A percentile compares a stretch with the other conserved stretches of the same genome.
Conservation (phyloP, 129 eudicot species). For the Pulicaria dysenterica region DNA sequence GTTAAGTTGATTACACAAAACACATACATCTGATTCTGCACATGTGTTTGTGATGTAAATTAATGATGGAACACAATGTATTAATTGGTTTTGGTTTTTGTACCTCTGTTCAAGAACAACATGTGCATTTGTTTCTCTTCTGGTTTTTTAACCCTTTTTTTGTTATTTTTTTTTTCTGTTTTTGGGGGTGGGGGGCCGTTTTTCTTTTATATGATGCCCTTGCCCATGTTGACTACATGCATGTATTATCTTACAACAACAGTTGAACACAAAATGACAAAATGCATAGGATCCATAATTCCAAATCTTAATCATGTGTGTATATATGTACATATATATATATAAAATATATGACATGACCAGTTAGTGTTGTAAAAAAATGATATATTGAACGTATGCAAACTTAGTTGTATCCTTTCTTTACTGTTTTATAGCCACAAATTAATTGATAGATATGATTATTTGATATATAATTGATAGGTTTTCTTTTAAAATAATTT, state of each 20-base stretch:
- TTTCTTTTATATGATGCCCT: conserved; percentile 13
- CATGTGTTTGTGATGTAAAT: conserved; percentile 23
- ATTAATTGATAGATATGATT: too few species aligned
- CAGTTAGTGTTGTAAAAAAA: conserved; percentile 7
- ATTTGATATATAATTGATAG: too few species aligned
- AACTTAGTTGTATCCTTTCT: conserved; percentile 12
- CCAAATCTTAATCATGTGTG: conserved; percentile 19
- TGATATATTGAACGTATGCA: neutral
- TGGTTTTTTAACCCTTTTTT: neutral
- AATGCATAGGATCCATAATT: conserved; percentile 29
- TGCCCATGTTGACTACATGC: conserved; percentile 28
- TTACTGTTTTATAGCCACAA: neutral
- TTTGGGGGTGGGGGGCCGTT: conserved; percentile 1
- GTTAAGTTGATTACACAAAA: conserved; percentile 10
- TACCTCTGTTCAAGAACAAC: conserved; percentile 32
- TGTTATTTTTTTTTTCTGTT: neutral
- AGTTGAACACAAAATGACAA: conserved; percentile 20
- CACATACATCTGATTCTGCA: conserved; percentile 15
- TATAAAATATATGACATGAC: neutral
- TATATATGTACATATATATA: neutral
- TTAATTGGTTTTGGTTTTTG: conserved; percentile 36
- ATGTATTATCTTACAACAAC: conserved; percentile 22
- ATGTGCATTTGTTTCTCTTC: conserved; percentile 33
- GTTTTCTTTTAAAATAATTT: neutral
- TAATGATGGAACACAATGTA: conserved; percentile 16